Base-by-base conservation (phyloP, 768 basidiomycete species). In the Lentinula aciculospora region DNA sequence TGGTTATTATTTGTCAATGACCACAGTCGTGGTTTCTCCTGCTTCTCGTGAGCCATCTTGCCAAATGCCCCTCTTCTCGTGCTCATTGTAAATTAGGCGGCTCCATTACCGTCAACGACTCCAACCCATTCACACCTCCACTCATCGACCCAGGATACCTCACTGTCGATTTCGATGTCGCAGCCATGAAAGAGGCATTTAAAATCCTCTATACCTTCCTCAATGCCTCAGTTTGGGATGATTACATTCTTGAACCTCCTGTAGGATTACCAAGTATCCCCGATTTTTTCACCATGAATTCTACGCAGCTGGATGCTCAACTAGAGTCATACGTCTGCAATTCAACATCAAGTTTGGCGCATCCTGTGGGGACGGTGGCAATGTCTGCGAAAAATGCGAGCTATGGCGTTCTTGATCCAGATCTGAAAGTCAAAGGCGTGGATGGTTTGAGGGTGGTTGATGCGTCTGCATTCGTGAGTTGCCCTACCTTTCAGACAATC, bases 361-460 rank as follows among this genome's bases (percentile, higher is more conserved):
- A 76, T 60, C 67, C 68, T 2, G 66, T 66, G 1, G 67, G 69
- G 1, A 71, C 66, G 12, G 66, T 68, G 13, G 61, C 57, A 2
- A 74, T 75, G 71, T 67, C 70, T 2, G 51, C 69, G 0, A 40
- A 31, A 31, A 56, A 61, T 15, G 69, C 70, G 2, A 37, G 28
- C 1, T 64, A 53, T 49, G 74, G 73, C 2, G 75, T 74, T 8
- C 68, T 74, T 0, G 66, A 72, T 62, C 69, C 73, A 8, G 64
- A 72, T 56, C 58, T 77, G 4, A 62, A 58, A 9, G 68, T 77
- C 8, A 74, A 75, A 60, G 67, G 68, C 1, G 64, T 68, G 0
- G 47, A 39, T 4, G 74, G 72, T 3, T 54, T 77, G 51, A 61
- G 76, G 7, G 62, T 77, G 7, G 70, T 76, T 13, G 74, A 77